Evolutionary conservation across 116 monocot species (phyloP), one percentile per base, ranked within the genome.

Genomic region (Phalaenopsis hybrid): DNA sequence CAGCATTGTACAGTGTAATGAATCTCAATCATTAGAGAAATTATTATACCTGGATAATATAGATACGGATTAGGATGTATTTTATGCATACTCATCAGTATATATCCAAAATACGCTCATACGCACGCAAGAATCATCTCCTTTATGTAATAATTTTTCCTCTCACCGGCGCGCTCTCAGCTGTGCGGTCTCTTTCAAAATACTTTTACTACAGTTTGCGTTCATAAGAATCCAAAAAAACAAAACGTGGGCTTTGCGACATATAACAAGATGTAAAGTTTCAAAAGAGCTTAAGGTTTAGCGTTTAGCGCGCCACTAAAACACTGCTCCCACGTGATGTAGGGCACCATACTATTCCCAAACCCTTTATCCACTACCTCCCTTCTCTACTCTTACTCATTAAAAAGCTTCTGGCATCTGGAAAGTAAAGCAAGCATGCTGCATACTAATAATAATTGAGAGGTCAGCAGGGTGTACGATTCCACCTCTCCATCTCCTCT

Each of bases 281-380:
- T 25, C 65, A 8, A 63, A 8, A 23, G 1, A 65, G 65, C 21
- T 65, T 21, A 65, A 65, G 4, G 10, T 21, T 21, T 65, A 65
- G 25, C 5, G 65, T 23, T 65, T 21, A 65, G 65, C 72, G 37
- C 41, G 13, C 37, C 81, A 41, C 72, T 73, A 31, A 34, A 13
- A 15, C 31, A 81, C 81, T 81, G 77, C 85, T 77, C 73, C 81
- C 81, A 81, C 55, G 78, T 78, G 85, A 85, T 44, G 57, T 57
- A 50, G 57, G 68, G 70, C 55, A 55, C 81, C 72, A 85, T 72
- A 43, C 52, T 21, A 78, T 85, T 59, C 8, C 12, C 84, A 68
- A 41, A 13, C 12, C 51, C 20, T 55, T 55, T 55, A 55, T 55
- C 55, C 55, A 55, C 55, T 16, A 44, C 58, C 49, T 52, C 76